Evolutionary conservation across 768 basidiomycete genomes (phyloP), one percentile per base, ranked within the genome.

Genomic region (Fibroporia radiculosa): DNA sequence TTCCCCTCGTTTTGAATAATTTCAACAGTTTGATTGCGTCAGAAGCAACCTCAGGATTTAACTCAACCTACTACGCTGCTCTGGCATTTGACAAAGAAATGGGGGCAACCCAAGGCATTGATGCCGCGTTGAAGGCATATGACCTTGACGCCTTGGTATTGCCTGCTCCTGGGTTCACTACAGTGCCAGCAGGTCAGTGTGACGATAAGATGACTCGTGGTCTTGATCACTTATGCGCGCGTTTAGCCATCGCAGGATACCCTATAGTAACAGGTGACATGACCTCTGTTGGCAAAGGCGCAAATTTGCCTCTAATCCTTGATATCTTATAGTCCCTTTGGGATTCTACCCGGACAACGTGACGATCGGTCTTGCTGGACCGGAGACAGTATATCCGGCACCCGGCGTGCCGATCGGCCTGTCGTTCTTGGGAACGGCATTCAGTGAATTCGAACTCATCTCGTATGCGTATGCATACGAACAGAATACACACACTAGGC

Each of bases 181-280:
- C 45, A 1, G 45, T 42, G 14, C 46, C 46, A 8, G 40, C 46
- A 38, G 46, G 46, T 35, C 50, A 62, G 23, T 62, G 62, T 24
- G 59, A 67, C 14, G 55, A n/a, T n/a, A n/a, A n/a, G n/a, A n/a
- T n/a, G n/a, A n/a, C 60, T 40, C 66, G 66, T 65, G 36, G 41
- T 45, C 37, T 50, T 42, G 3, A 52, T 47, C 35, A 35, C 59
- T 24, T 51, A 59, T 22, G 62, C 65, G 0, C 56, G 49, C 14
- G 53, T 62, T 55, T 61, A 62, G 81, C 79, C 3, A 72, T 82
- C 44, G 75, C 77, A 4, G 82, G 80, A 6, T 82, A 81, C 51
- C 81, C 82, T 1, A 77, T 82, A 42, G 66, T 82, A 28, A 80
- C 81, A 19, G 79, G 80, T 75, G 4, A 6, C 44, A 33, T 12